Evolutionary conservation across 1,284 basidiomycete genomes (phyloP).

Genomic region (Trametes sp.): DNA sequence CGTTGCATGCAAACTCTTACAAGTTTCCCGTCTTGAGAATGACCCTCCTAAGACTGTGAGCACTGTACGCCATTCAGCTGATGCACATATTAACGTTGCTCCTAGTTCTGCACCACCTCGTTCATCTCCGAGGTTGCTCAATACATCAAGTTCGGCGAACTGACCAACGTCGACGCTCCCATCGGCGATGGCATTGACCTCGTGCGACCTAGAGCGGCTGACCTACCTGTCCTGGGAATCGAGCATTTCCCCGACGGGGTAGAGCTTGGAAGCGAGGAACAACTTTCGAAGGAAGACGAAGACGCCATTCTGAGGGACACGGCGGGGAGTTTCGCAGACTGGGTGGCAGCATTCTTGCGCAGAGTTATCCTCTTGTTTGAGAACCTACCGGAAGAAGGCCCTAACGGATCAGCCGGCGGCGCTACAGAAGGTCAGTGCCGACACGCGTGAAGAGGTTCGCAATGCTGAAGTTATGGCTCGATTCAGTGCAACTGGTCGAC

Average conservation of each 20-base stretch:
- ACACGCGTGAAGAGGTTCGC: background rate
- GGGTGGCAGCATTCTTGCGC: constrained; percentile 86
- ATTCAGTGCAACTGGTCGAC: constrained; percentile 70
- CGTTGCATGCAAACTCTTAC: too few species aligned
- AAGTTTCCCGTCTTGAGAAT: constrained; percentile 56
- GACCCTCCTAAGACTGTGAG: constrained; percentile 89
- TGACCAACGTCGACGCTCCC: constrained; percentile 47
- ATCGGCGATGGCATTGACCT: constrained; percentile 25
- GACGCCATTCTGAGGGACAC: constrained; percentile 68
- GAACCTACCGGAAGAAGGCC: constrained; percentile 87
- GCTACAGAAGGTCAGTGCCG: constrained; percentile 63
- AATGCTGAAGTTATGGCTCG: background rate
- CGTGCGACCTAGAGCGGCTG: constrained; percentile 9
- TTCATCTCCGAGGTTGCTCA: constrained; percentile 84
- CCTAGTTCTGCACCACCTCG: constrained; percentile 73
- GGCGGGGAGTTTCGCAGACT: constrained; percentile 75
- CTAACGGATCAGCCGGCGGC: constrained; percentile 60
- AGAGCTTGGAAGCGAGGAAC: constrained; percentile 45
- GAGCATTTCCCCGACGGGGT: constrained; percentile 39
- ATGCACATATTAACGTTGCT: constrained; percentile 18
- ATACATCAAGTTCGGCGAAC: constrained; percentile 83
- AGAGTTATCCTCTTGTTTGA: constrained; percentile 86
- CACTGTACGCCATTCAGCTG: background rate
- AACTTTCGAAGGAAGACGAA: constrained; percentile 62
- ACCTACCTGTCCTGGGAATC: constrained; percentile 29